Evolutionary conservation across 2,329 filamentous ascomycete species (phyloP).

Genomic region (Metarhizium robertsii): DNA sequence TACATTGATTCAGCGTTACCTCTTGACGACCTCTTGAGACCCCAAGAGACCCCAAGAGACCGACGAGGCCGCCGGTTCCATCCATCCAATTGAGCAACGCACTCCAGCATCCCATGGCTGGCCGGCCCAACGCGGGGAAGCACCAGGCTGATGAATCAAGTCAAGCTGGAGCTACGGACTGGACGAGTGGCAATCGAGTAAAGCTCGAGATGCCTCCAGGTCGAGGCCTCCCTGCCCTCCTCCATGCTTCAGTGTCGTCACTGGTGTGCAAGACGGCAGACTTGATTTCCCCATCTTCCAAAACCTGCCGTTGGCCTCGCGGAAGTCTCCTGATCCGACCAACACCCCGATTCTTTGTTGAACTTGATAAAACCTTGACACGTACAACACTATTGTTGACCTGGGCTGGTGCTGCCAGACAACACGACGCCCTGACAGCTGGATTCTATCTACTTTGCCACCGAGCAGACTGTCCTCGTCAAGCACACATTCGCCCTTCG

Average conservation of each 20-base stretch:
- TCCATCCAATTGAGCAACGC: not conserved
- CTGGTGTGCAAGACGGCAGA: not conserved
- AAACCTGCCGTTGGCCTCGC: not conserved
- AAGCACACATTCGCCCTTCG: not conserved
- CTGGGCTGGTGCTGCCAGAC: not conserved
- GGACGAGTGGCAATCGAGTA: too few relatives aligned
- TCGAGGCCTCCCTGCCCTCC: too few relatives aligned
- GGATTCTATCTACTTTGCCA: not conserved
- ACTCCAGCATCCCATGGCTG: not conserved
- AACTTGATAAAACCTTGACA: not conserved
- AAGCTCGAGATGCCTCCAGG: too few relatives aligned
- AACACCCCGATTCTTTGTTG: not conserved
- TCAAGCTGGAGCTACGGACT: slow-evolving; percentile 2
- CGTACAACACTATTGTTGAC: not conserved
- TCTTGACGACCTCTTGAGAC: too few relatives aligned
- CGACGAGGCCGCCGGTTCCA: not conserved
- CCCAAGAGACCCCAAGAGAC: not conserved
- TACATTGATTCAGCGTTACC: too few relatives aligned
- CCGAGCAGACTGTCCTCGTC: not conserved
- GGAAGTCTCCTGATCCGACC: not conserved
- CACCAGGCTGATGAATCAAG: slow-evolving; percentile 1
- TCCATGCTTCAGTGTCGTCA: not conserved
- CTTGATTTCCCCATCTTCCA: not conserved
- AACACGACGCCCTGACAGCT: not conserved
- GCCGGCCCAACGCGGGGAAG: not conserved